A percentile compares a stretch with the other conserved stretches of the same genome.
These are phyloP conservation scores for Corynascus novoguineensis DNA, from an alignment of 495 filamentous ascomycete genomes.

Conservation along the genomic window DNA sequence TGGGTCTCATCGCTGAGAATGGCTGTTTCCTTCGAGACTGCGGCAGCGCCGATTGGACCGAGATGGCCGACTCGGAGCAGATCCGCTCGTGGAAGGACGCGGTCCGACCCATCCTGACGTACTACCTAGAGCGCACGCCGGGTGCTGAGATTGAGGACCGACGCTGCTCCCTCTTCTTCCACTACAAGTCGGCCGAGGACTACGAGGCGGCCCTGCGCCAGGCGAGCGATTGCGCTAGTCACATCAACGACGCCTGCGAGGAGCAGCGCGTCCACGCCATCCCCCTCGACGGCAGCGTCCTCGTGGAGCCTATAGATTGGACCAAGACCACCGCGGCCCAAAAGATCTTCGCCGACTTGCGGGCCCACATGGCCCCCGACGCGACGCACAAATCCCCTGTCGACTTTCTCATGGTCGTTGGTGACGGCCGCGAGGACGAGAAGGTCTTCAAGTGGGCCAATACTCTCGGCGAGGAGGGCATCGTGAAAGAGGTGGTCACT, in stretches of 20 bases:
- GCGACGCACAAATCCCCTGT: constrained; percentile 44
- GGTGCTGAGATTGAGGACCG: constrained; percentile 81
- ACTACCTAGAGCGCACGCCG: constrained; percentile 82
- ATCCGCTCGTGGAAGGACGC: constrained; percentile 70
- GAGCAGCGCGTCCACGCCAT: constrained; percentile 77
- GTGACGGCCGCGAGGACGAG: constrained; percentile 88
- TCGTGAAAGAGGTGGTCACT: constrained; percentile 65
- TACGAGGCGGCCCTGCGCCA: constrained; percentile 62
- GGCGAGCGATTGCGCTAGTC: constrained; percentile 79
- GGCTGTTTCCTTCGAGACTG: constrained; percentile 79
- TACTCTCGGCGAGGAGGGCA: constrained; percentile 49
- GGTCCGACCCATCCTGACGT: constrained; percentile 69
- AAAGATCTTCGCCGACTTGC: constrained; percentile 58
- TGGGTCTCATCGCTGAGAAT: constrained; percentile 88
- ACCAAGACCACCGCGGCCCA: constrained; percentile 78
- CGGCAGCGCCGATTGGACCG: constrained; percentile 61
- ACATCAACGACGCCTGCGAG: constrained; percentile 88
- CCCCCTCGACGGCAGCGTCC: constrained; percentile 66
- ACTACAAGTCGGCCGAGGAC: constrained; percentile 78
- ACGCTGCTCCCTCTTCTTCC: constrained; percentile 80
- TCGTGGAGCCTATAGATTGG: constrained; percentile 74
- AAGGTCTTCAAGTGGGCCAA: constrained; percentile 93
- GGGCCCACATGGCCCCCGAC: constrained; percentile 34
- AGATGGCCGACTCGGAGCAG: constrained; percentile 61
- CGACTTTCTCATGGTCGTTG: constrained; percentile 81